These are phyloP conservation scores for Coemansia sp. DNA, from an alignment of 192 early-diverging fungal species.

Conservation along the genomic window DNA sequence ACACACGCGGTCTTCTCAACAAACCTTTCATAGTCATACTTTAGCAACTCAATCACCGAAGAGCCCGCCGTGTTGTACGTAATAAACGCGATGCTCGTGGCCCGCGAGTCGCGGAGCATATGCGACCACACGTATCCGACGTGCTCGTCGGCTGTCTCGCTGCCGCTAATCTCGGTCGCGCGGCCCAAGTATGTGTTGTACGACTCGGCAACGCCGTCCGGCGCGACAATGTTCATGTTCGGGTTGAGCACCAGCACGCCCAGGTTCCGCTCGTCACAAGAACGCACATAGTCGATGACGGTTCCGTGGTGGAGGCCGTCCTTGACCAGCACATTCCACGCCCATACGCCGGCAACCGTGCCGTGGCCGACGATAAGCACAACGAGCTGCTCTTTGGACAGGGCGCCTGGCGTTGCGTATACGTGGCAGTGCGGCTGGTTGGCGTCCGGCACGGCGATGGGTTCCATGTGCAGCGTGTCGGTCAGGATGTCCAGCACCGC, in stretches of 20 bases:
- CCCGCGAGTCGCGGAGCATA: constrained; percentile 17
- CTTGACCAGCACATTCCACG: constrained; percentile 38
- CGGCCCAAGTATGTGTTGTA: constrained; percentile 26
- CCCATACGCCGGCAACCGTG: constrained; percentile 33
- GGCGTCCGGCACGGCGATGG: constrained; percentile 27
- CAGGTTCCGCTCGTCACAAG: constrained; percentile 12
- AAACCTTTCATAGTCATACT: constrained; percentile 36
- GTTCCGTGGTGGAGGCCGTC: constrained; percentile 25
- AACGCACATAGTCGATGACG: constrained; percentile 24
- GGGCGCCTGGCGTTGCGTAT: constrained; percentile 32
- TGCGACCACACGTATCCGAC: constrained; percentile 44
- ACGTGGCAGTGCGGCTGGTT: constrained; percentile 33
- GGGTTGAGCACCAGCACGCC: constrained; percentile 49
- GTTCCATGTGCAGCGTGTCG: constrained; percentile 23
- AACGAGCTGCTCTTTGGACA: constrained; percentile 27
- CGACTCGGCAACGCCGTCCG: constrained; percentile 35
- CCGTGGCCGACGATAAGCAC: constrained; percentile 31
- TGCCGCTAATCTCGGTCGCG: constrained; percentile 16
- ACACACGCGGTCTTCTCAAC: constrained; percentile 15
- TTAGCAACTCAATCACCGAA: constrained; percentile 26
- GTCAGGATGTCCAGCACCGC: constrained; percentile 19
- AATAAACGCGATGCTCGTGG: constrained; percentile 25
- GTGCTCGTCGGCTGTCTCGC: constrained; percentile 45
- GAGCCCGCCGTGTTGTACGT: constrained; percentile 33
- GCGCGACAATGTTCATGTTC: constrained; percentile 41